A percentile compares a stretch with the other conserved stretches of the same genome.
Evolutionary conservation across 1,284 basidiomycete species (phyloP).

Genomic region (Mycena citricolor): DNA sequence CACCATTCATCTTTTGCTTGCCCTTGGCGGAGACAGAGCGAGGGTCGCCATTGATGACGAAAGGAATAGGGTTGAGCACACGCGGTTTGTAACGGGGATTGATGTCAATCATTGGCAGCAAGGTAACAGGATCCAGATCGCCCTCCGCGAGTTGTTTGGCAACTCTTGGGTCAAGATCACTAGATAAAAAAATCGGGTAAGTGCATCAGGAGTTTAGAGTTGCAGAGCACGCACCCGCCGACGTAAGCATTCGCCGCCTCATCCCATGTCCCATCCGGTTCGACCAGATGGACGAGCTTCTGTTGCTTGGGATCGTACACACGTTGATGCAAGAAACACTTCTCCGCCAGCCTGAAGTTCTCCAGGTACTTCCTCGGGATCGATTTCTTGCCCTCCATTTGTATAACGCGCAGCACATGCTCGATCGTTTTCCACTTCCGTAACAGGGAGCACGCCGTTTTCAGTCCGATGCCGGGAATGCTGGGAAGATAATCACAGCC

Average conservation of each 20-base stretch:
- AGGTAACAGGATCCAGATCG: slow-evolving; percentile 75
- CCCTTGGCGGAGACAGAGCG: slow-evolving; percentile 27
- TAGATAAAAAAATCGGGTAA: slow-evolving; percentile 31
- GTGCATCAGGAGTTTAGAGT: neutral
- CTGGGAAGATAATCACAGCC: slow-evolving; percentile 98
- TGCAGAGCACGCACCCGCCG: slow-evolving; percentile 57
- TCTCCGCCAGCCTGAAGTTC: slow-evolving; percentile 80
- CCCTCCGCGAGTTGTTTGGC: slow-evolving; percentile 74
- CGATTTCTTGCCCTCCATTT: slow-evolving; percentile 81
- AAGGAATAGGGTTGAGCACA: slow-evolving; percentile 33
- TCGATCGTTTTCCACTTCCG: slow-evolving; percentile 86
- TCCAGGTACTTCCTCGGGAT: slow-evolving; percentile 79
- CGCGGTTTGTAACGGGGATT: slow-evolving; percentile 69
- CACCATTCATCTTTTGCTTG: slow-evolving; percentile 45
- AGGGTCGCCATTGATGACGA: slow-evolving; percentile 26
- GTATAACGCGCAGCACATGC: slow-evolving; percentile 79
- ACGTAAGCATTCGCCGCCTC: slow-evolving; percentile 71
- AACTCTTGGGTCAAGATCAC: slow-evolving; percentile 56
- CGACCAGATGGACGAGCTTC: slow-evolving; percentile 69
- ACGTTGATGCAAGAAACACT: slow-evolving; percentile 92
- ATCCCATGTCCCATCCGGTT: slow-evolving; percentile 53
- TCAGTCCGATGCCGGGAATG: slow-evolving; percentile 91
- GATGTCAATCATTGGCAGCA: slow-evolving; percentile 75
- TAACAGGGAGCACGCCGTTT: slow-evolving; percentile 88
- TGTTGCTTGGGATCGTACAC: slow-evolving; percentile 81